Base-by-base conservation (phyloP, 1,284 basidiomycete genomes). In the Mycosarcoma maydis region DNA sequence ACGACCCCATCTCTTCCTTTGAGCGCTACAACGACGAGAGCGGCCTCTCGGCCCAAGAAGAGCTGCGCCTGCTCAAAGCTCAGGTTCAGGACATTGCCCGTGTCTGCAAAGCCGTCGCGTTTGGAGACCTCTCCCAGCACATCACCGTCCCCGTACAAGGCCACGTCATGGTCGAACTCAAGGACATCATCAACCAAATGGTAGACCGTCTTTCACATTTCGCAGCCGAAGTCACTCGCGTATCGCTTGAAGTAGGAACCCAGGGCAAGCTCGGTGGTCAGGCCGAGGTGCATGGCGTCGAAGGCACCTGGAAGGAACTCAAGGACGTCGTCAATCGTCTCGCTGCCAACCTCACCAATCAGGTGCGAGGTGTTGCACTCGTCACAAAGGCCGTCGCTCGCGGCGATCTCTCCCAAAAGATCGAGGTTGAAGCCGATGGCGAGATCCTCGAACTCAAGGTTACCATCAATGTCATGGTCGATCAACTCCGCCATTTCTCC, bases 171-270 rank as follows among this genome's bases (percentile, higher is more conserved):
- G 90, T 94, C 17, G 92, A 96, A 83, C 88, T 98, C 78, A 97
- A 97, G 86, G 92, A 97, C 73, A 94, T 95, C 75, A 96, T 98
- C 85, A 98, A 98, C 80, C 90, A 90, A 39, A 97, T 98, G 92
- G 83, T 83, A 17, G 89, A 91, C 80, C 92, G 94, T 73, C 85
- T 95, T 68, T 90, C 90, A 62, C 91, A 90, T 1, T 96, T 97
- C 79, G 94, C 95, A 9, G 89, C 89, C 19, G 94, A 98, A 83
- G 95, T 98, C 41, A 97, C 93, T 1, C 87, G 94, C 77, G 94
- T 98, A 66, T 90, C 88, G 74, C 89, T 92, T 80, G 93, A 96
- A 83, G 94, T 84, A 57, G 82, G 83, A 36, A 84, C 82, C 2
- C 80, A 84, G 47, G 83, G 83, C 41, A 82, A 81, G 65, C 69